Base-by-base conservation (phyloP, 768 basidiomycete species). In the Mycena kentingensis region DNA sequence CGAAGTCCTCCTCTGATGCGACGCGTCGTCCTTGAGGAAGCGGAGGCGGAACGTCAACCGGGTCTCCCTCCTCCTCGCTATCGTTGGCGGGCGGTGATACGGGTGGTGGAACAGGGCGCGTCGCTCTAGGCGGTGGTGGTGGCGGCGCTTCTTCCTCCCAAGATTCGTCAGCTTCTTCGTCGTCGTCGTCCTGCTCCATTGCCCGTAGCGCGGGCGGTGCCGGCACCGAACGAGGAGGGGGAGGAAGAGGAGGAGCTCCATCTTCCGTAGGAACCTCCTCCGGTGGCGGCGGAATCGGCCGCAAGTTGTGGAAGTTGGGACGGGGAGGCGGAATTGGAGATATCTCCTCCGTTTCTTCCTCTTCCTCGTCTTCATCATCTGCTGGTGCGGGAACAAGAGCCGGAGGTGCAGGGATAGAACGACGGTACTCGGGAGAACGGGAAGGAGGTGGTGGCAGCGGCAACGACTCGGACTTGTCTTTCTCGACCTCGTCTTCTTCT, bases 61-160 rank as follows among this genome's bases (percentile, higher is more conserved):
- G 29, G 25, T 72, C 68, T 24, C 46, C 37, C 19, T 61, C 53
- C 22, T 48, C 15, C 4, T 52, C 52, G 16, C 38, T 36, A 22
- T 57, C 53, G 27, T 55, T 62, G 54, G 7, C 31, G 34, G 4
- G 35, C 28, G 45, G 27, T 7, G 53, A 35, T 54, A 32, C 49
- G 58, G 53, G 50, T 2, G 54, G 56, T 37, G 57, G 57, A 38
- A 52, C 46, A 18, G 56, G 24, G 11, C 43, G 57, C n/a, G 45
- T 34, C 35, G 51, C 21, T 7, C 57, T 48, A 13, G 55, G 49
- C n/a, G 56, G 59, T 4, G 61, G 65, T n/a, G 56, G 60, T n/a
- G 58, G 46, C 34, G 47, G 52, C 25, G 42, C 35, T 2, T 54
- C 41, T 22, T 58, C 60, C 10, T 61, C 66, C 11, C 53, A 53